These are phyloP conservation scores for Coemansia guatemalensis DNA, from an alignment of 192 early-diverging fungal species.

Conservation along the genomic window DNA sequence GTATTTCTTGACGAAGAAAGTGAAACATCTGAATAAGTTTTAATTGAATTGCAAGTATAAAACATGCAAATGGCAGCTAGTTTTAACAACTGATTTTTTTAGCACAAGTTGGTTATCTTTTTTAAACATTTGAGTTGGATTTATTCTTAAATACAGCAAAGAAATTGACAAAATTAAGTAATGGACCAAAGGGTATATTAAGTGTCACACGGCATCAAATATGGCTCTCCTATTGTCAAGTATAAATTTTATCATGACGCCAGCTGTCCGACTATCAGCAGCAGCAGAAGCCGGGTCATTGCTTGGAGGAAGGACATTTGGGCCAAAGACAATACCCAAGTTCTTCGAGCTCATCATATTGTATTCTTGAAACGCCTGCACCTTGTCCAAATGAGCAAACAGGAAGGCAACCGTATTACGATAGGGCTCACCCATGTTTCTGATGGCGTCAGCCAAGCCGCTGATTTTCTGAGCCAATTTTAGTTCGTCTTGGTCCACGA, in stretches of 20 bases:
- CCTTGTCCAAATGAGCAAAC: slow-evolving; percentile 77
- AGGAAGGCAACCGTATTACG: slow-evolving; percentile 81
- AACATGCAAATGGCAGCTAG: no score
- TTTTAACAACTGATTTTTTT: no score
- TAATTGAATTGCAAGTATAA: no score
- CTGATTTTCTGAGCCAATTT: slow-evolving; percentile 31
- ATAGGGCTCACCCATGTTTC: slow-evolving; percentile 75
- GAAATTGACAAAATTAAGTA: no score
- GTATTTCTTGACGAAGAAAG: no score
- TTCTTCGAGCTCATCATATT: slow-evolving; percentile 91
- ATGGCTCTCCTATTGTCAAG: slow-evolving; percentile 41
- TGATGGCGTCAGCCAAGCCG: slow-evolving; percentile 37
- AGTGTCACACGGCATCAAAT: slow-evolving; percentile 20
- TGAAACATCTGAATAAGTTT: no score
- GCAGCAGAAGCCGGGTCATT: slow-evolving; percentile 31
- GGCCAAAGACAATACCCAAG: slow-evolving; percentile 90
- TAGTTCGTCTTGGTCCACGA: slow-evolving; percentile 21
- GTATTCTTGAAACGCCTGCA: slow-evolving; percentile 69
- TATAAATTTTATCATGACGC: slow-evolving; percentile 43
- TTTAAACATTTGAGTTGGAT: no score
- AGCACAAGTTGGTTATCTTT: no score
- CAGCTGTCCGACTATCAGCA: slow-evolving; percentile 35
- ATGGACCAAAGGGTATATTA: background rate
- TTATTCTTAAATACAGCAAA: no score
- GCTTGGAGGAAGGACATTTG: slow-evolving; percentile 58